Percentiles rank a stretch among this genome's conserved stretches.
These are phyloP conservation scores for Salix dunnii DNA, from an alignment of 345 rosid genomes.

Conservation along the genomic window DNA sequence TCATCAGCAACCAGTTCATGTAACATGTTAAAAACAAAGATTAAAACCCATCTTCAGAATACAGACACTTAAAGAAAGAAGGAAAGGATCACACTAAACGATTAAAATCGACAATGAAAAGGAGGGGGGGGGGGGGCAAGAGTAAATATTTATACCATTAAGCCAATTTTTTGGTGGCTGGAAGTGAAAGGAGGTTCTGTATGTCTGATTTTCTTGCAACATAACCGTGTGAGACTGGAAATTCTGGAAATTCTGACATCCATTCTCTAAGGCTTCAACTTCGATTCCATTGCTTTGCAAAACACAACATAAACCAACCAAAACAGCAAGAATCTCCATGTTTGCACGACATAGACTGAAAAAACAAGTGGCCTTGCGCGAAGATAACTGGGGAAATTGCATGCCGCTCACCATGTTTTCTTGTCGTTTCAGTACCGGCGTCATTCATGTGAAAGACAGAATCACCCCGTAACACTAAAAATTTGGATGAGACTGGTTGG, in stretches of 20 bases:
- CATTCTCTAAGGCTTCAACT: not conserved
- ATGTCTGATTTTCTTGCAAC: conserved; percentile 15
- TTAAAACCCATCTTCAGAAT: not conserved
- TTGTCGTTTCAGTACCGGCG: too few relatives aligned
- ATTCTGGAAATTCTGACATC: not conserved
- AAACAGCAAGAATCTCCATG: conserved; percentile 9
- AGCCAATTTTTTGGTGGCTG: conserved; percentile 51
- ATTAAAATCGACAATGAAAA: not conserved
- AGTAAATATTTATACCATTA: conserved; percentile 29
- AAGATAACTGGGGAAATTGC: too few relatives aligned
- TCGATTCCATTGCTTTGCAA: conserved; percentile 16
- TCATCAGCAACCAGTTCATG: conserved; percentile 12
- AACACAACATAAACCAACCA: conserved; percentile 15
- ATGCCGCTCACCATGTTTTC: too few relatives aligned
- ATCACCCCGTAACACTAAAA: too few relatives aligned
- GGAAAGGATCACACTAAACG: not conserved
- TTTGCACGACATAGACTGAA: not conserved
- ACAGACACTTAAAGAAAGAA: not conserved
- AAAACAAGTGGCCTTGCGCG: not conserved
- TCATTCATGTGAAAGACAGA: too few relatives aligned
- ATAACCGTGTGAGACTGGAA: not conserved
- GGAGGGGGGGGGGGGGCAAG: too few relatives aligned
- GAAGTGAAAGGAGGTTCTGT: conserved; percentile 46
- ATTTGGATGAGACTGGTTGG: too few relatives aligned
- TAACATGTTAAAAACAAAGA: not conserved